Percentiles rank a stretch among this genome's conserved stretches.
phyloP scores from a whole-genome alignment of 2,329 filamentous ascomycete species.

The Phialophora tarda region DNA sequence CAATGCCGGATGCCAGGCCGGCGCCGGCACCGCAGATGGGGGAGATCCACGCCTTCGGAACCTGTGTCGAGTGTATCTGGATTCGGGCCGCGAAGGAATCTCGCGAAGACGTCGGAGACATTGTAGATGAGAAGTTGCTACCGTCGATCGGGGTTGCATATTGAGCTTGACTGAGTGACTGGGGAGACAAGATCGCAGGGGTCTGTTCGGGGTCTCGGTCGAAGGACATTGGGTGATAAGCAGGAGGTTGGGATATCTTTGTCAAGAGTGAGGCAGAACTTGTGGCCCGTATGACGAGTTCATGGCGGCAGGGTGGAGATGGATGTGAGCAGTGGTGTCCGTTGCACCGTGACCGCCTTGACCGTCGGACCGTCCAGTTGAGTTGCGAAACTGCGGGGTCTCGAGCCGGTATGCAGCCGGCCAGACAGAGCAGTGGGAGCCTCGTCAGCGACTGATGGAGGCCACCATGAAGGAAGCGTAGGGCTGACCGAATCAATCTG shows the following conservation, averaged over 20 bases:
- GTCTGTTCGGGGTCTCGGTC: conserved; percentile 35
- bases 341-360: conserved; percentile 28
- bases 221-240: conserved; percentile 37
- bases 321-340: conserved; percentile 13
- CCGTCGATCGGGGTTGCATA: conserved; percentile 40
- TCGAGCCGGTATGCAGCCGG: conserved; percentile 34
- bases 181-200: conserved; percentile 34
- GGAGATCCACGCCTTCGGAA: conserved; percentile 69
- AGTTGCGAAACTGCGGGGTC: conserved; percentile 38
- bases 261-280: conserved; percentile 14
- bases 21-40: conserved; percentile 85
- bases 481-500: neutral
- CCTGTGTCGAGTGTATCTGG: conserved; percentile 51
- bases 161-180: conserved; percentile 22
- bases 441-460: conserved; percentile 33
- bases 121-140: conserved; percentile 38
- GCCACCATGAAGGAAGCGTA: conserved; percentile 24
- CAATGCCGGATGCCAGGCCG: conserved; percentile 89
- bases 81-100: conserved; percentile 45
- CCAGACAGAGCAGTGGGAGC: conserved; percentile 21
- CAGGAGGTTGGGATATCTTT: neutral
- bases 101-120: conserved; percentile 38
- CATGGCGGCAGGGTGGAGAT: conserved; percentile 23
- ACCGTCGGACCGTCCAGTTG: conserved; percentile 8
- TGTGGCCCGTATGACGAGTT: conserved; percentile 30